Conservation (phyloP, 1,284 basidiomycete species). For the Termitomyces sp. region DNA sequence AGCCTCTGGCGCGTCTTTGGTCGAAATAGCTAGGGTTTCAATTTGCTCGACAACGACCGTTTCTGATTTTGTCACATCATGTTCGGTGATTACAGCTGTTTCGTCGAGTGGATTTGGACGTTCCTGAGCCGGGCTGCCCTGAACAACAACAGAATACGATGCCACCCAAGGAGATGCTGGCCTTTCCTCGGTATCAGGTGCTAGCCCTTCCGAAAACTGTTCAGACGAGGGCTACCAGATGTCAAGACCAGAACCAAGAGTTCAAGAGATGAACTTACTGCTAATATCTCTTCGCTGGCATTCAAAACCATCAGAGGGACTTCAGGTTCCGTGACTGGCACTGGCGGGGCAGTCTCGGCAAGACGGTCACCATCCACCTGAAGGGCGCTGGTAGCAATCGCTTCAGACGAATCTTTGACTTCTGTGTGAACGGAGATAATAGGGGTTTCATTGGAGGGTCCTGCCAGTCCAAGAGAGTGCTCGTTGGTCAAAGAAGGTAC, state of each 20-base stretch:
- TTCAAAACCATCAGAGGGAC: constrained; percentile 12
- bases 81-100: background rate
- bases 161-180: constrained; percentile 22
- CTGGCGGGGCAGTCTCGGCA: background rate
- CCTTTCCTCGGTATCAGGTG: constrained; percentile 8
- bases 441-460: background rate
- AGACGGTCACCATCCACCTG: background rate
- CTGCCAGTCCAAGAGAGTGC: background rate
- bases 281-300: constrained; percentile 5
- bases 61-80: background rate
- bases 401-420: background rate
- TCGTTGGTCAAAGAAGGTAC: background rate
- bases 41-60: background rate
- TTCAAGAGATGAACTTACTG: constrained; percentile 3
- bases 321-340: background rate
- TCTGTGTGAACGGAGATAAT: background rate
- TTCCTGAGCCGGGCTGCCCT: constrained; percentile 25
- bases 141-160: constrained; percentile 27
- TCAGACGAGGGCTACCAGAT: background rate
- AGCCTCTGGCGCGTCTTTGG: background rate
- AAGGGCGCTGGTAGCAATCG: background rate
- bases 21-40: background rate
- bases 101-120: constrained; percentile 10
- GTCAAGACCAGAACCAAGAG: background rate
- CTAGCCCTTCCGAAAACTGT: constrained; percentile 2